Percentiles rank a stretch among this genome's conserved stretches.
These are phyloP conservation scores for Tolypocladium inflatum DNA, from an alignment of 2,329 filamentous ascomycete genomes.

Conservation along the genomic window DNA sequence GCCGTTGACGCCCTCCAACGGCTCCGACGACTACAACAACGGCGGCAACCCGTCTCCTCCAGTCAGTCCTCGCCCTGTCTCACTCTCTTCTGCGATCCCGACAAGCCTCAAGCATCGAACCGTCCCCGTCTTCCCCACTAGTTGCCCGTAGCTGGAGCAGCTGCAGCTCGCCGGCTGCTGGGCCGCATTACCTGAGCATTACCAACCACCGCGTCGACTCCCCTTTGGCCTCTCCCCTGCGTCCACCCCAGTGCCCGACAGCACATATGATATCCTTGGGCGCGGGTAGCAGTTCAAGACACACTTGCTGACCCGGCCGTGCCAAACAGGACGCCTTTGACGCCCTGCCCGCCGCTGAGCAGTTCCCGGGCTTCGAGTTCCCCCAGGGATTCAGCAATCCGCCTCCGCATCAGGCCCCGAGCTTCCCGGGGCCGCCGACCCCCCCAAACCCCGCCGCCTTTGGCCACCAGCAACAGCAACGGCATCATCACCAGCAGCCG, in stretches of 20 bases:
- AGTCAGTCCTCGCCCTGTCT: constrained; percentile 29
- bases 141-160: background rate
- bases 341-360: constrained; percentile 34
- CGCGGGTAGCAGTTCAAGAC: too few species aligned
- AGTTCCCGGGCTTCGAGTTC: constrained; percentile 38
- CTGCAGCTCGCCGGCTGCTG: constrained; percentile 1
- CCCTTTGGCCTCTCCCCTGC: background rate
- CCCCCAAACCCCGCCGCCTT: constrained; percentile 35
- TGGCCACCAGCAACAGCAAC: constrained; percentile 14
- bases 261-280: background rate
- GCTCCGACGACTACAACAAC: constrained; percentile 44
- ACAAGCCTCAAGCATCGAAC: background rate
- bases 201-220: constrained; percentile 9
- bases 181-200: constrained; percentile 23
- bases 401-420: constrained; percentile 13
- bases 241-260: background rate
- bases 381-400: constrained; percentile 26
- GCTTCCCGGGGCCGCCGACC: constrained; percentile 37
- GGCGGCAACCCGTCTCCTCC: constrained; percentile 36
- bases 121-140: background rate
- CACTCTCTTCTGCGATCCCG: background rate
- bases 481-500: constrained; percentile 13
- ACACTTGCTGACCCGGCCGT: background rate
- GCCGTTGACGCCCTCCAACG: constrained; percentile 43
- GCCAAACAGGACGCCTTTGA: constrained; percentile 40